These are phyloP conservation scores for Capsella bursapastoris DNA, from an alignment of 345 rosid genomes.

Conservation along the genomic window DNA sequence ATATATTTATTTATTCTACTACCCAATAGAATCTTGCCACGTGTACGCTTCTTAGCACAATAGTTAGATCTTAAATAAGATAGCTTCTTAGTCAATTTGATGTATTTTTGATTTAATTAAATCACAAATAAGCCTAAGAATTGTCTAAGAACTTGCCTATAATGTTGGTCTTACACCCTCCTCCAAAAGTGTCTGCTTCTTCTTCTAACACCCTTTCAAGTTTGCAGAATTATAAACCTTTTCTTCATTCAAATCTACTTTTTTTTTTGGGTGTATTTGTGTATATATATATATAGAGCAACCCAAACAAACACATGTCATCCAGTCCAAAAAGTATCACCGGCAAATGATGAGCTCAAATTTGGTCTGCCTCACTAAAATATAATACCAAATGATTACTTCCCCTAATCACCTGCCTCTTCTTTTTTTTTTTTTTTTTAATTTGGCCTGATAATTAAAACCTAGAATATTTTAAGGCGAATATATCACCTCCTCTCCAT, in stretches of 20 bases:
- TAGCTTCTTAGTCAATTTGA: no score
- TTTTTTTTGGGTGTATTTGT: not conserved
- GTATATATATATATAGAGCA: not conserved
- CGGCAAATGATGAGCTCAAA: not conserved
- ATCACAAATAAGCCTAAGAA: no score
- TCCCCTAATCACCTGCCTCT: slow-evolving; percentile 26
- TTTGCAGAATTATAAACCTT: not conserved
- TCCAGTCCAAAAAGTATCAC: slow-evolving; percentile 8
- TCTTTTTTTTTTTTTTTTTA: not conserved
- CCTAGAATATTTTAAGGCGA: not conserved
- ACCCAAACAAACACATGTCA: slow-evolving; percentile 14
- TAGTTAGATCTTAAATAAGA: no score
- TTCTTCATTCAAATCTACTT: no score
- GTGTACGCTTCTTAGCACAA: no score
- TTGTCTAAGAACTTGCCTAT: no score
- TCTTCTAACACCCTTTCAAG: no score
- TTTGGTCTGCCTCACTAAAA: not conserved
- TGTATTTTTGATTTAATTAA: no score
- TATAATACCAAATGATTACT: slow-evolving; percentile 17
- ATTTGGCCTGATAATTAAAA: not conserved
- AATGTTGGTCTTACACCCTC: not conserved
- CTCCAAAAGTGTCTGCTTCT: not conserved
- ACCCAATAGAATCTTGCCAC: no score
- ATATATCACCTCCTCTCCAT: slow-evolving; percentile 9
- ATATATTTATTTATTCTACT: no score